Evolutionary conservation across 148 eudicot species (phyloP), one percentile per base, ranked within the genome.

Genomic region (Fagopyrum homotropicum): DNA sequence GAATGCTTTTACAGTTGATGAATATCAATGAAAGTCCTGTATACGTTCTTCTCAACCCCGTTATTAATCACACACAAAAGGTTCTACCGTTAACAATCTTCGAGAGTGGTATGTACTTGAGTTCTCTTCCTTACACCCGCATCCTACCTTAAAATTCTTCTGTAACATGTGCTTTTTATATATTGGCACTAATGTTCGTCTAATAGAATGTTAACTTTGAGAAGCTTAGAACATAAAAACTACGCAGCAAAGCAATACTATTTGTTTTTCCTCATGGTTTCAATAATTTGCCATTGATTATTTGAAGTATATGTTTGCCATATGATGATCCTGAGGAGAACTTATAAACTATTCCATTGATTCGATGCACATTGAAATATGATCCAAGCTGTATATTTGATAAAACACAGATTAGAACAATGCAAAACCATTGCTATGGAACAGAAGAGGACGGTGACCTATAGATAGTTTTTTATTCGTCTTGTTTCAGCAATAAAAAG

Each of bases 21-120:
- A 95, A 92, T 81, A 87, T 92, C 73, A 92, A 92, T 72, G 97
- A 92, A 72, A 92, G 89, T 77, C 97, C 97, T 26, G 85, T 92
- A 10, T 90, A 90, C 73, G 88, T 92, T 77, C 86, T 92, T 71
- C 91, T 92, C 83, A 90, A 92, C 73, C 95, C 97, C 76, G 75
- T 87, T 56, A 88, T 90, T 78, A 90, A 90, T 82, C 95, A 85
- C 79, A 86, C 93, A 45, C 97, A 88, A 73, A 92, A 92, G 82
- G 97, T 90, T 80, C 89, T 92, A 73, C 95, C 97, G 22, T 79
- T 92, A 14, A 83, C 90, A 45, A 88, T 92, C 50, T 92, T 72
- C 76, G 97, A 92, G 83, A 92, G 97, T 85, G 97, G 97, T 92
- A 84, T 51, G 88, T 73, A 60, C 40, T 60, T 10, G 4, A 26